phyloP scores from a whole-genome alignment of 2,329 filamentous ascomycete species.

The Didymella glomerata region DNA sequence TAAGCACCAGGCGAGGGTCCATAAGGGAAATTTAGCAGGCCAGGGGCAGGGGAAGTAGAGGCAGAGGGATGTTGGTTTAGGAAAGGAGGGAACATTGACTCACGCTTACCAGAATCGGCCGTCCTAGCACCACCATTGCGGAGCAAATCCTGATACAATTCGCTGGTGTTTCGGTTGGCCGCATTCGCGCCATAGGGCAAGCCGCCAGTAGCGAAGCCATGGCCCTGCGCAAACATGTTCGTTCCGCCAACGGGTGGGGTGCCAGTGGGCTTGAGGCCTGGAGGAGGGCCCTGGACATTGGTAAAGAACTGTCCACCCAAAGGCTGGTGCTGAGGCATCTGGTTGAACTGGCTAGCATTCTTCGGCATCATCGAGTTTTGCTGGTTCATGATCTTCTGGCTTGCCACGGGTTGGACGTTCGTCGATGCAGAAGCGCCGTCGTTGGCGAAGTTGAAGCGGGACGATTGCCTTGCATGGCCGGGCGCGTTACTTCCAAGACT shows the following conservation, averaged over 20 bases:
- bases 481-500: slow-evolving; percentile 65
- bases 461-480: slow-evolving; percentile 82
- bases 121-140: slow-evolving; percentile 75
- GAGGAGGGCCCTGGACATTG: slow-evolving; percentile 89
- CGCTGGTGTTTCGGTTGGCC: slow-evolving; percentile 76
- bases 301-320: slow-evolving; percentile 77
- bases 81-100: slow-evolving; percentile 95
- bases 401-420: slow-evolving; percentile 78
- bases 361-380: slow-evolving; percentile 85
- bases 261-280: slow-evolving; percentile 91
- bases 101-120: slow-evolving; percentile 94
- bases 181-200: slow-evolving; percentile 68
- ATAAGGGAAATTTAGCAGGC: slow-evolving; percentile 91
- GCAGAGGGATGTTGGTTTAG: slow-evolving; percentile 84
- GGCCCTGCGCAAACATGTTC: slow-evolving; percentile 88
- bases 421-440: slow-evolving; percentile 69
- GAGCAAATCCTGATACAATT: slow-evolving; percentile 80
- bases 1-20: slow-evolving; percentile 84
- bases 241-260: slow-evolving; percentile 84
- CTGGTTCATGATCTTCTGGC: slow-evolving; percentile 82
- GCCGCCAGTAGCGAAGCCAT: slow-evolving; percentile 76
- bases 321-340: slow-evolving; percentile 62
- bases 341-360: slow-evolving; percentile 58
- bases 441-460: slow-evolving; percentile 86
- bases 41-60: slow-evolving; percentile 87